These are phyloP conservation scores for Plectranthus barbatus DNA, from an alignment of 257 asterid species.

Conservation along the genomic window DNA sequence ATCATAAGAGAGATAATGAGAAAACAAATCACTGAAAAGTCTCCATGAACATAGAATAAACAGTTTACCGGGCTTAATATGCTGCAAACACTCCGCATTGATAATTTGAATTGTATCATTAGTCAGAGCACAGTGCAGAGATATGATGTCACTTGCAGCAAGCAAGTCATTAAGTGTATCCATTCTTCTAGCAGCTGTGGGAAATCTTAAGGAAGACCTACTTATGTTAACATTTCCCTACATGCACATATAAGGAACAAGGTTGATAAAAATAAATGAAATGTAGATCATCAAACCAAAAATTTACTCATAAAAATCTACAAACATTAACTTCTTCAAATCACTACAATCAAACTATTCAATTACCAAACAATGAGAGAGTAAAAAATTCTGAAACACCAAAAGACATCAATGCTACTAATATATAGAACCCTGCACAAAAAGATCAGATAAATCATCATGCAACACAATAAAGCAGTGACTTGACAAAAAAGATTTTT, in stretches of 20 bases:
- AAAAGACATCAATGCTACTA: background rate
- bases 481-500: background rate
- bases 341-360: background rate
- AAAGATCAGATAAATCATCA: conserved; percentile 8
- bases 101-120: conserved; percentile 84
- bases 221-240: conserved; percentile 64
- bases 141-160: conserved; percentile 95
- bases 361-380: background rate
- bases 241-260: conserved; percentile 1
- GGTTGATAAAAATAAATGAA: background rate
- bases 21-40: background rate
- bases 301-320: background rate
- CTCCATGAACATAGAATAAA: background rate
- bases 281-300: background rate
- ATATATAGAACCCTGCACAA: background rate
- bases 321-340: background rate
- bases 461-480: background rate
- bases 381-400: background rate
- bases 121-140: conserved; percentile 88
- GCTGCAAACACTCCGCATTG: conserved; percentile 88
- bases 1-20: conserved; percentile 16
- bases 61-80: conserved; percentile 75
- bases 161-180: conserved; percentile 95
- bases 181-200: conserved; percentile 96
- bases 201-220: conserved; percentile 59